phyloP scores from a whole-genome alignment of 2,329 filamentous ascomycete species.

The Aschersonia sp. region DNA sequence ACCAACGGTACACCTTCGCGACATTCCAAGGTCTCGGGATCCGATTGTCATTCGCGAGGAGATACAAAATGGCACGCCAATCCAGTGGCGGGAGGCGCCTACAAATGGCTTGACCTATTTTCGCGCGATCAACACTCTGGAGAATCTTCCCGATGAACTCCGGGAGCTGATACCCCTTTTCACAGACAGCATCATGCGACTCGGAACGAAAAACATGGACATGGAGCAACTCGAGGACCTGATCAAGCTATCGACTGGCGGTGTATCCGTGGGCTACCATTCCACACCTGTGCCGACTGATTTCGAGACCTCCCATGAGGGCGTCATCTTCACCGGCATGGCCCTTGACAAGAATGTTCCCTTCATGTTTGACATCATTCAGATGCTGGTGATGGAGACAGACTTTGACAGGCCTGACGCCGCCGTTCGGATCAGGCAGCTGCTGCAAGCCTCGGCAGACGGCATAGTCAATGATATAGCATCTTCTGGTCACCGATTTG shows the following conservation, averaged over 20 bases:
- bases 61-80: slow-evolving; percentile 46
- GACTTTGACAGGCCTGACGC: slow-evolving; percentile 78
- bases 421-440: slow-evolving; percentile 67
- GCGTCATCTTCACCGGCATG: slow-evolving; percentile 71
- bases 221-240: slow-evolving; percentile 94
- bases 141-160: slow-evolving; percentile 70
- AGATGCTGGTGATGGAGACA: slow-evolving; percentile 69
- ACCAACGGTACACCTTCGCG: slow-evolving; percentile 74
- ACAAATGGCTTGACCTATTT: slow-evolving; percentile 97
- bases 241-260: slow-evolving; percentile 93
- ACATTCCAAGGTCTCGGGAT: slow-evolving; percentile 72
- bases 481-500: slow-evolving; percentile 77
- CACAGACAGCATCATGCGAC: slow-evolving; percentile 80
- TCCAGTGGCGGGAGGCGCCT: slow-evolving; percentile 83
- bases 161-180: slow-evolving; percentile 78
- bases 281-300: slow-evolving; percentile 64
- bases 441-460: slow-evolving; percentile 75
- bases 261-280: slow-evolving; percentile 73
- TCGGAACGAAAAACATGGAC: slow-evolving; percentile 73
- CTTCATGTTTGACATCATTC: slow-evolving; percentile 77
- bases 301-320: slow-evolving; percentile 59
- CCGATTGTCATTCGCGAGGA: slow-evolving; percentile 45
- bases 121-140: slow-evolving; percentile 68
- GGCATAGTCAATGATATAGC: slow-evolving; percentile 87
- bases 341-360: slow-evolving; percentile 82